Percentiles rank a stretch among this genome's conserved stretches.
These are phyloP conservation scores for Phytophthora macrochlamydospora DNA, from an alignment of 352 stramenopile genomes.

Conservation along the genomic window DNA sequence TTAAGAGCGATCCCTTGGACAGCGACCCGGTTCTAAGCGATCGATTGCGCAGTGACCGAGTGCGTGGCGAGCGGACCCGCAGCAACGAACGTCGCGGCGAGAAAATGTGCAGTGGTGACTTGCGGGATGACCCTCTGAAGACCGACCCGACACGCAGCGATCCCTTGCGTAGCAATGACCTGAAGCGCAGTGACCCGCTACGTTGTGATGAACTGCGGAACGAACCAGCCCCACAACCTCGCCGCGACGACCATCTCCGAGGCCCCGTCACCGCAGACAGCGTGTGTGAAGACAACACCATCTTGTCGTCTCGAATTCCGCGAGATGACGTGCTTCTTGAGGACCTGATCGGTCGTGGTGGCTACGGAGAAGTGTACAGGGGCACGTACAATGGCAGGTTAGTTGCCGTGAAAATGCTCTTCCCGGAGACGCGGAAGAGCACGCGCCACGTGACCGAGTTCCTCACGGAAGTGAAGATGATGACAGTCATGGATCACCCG, in stretches of 20 bases:
- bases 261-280: constrained; percentile 36
- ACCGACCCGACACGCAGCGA: constrained; percentile 21
- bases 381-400: constrained; percentile 37
- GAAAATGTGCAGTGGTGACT: constrained; percentile 4
- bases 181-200: constrained; percentile 10
- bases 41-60: constrained; percentile 11
- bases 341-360: constrained; percentile 50
- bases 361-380: constrained; percentile 62
- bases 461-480: constrained; percentile 57
- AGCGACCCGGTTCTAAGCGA: constrained; percentile 7
- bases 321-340: constrained; percentile 42
- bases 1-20: neutral
- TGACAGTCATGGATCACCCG: constrained; percentile 46
- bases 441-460: constrained; percentile 49
- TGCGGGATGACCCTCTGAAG: neutral
- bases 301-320: constrained; percentile 50
- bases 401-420: constrained; percentile 61
- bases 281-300: constrained; percentile 49
- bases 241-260: constrained; percentile 27
- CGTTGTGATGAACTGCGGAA: constrained; percentile 1
- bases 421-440: constrained; percentile 46
- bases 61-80: constrained; percentile 8
- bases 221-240: constrained; percentile 1
- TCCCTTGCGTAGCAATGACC: constrained; percentile 7
- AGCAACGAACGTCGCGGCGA: constrained; percentile 11